phyloP scores from a whole-genome alignment of 2,329 filamentous ascomycete species.

The Drechmeria coniospora region DNA sequence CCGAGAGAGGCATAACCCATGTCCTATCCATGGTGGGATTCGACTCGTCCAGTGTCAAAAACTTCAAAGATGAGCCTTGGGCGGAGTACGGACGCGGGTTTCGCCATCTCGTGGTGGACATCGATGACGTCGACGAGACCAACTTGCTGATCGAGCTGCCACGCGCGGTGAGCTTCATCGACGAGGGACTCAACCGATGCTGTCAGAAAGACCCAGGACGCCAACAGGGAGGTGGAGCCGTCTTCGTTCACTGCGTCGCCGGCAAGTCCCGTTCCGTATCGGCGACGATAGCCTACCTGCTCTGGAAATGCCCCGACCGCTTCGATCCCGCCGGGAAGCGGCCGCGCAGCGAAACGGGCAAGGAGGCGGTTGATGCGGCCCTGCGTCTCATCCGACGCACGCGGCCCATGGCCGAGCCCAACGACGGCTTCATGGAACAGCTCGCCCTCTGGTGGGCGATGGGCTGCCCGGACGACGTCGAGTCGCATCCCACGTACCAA shows the following conservation, averaged over 20 bases:
- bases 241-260: slow-evolving; percentile 67
- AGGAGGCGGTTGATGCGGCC: slow-evolving; percentile 40
- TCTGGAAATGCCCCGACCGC: slow-evolving; percentile 46
- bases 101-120: slow-evolving; percentile 62
- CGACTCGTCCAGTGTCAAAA: slow-evolving; percentile 19
- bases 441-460: slow-evolving; percentile 77
- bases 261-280: slow-evolving; percentile 88
- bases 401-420: slow-evolving; percentile 72
- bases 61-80: slow-evolving; percentile 33
- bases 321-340: slow-evolving; percentile 21
- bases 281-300: slow-evolving; percentile 69
- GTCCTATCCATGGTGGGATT: slow-evolving; percentile 69
- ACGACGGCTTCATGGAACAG: slow-evolving; percentile 81
- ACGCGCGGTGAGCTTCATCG: slow-evolving; percentile 66
- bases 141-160: slow-evolving; percentile 74
- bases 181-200: slow-evolving; percentile 43
- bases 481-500: slow-evolving; percentile 62
- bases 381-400: slow-evolving; percentile 53
- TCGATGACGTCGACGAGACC: slow-evolving; percentile 83
- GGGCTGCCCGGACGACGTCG: slow-evolving; percentile 54
- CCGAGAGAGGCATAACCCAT: slow-evolving; percentile 68
- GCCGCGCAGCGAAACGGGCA: slow-evolving; percentile 19
- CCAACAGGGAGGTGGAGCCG: slow-evolving; percentile 19
- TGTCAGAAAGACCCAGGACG: neutral
- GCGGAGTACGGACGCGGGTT: slow-evolving; percentile 40